Evolutionary conservation across 331 rosid genomes (phyloP).

Genomic region (Malus hybrid): DNA sequence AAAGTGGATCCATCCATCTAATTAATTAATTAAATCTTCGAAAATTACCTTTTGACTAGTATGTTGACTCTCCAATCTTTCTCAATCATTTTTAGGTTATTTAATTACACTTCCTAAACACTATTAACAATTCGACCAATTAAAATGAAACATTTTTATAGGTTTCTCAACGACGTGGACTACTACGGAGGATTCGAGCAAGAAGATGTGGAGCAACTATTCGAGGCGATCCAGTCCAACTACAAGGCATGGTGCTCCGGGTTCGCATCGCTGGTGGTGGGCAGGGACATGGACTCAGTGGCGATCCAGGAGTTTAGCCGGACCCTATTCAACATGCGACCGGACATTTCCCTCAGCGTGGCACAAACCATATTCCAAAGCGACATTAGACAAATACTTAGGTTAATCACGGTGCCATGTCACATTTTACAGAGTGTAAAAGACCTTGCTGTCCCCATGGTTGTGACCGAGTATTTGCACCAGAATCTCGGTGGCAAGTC

Average conservation of each 20-base stretch:
- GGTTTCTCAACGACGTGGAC: constrained; percentile 67
- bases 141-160: not conserved
- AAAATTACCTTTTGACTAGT: not conserved
- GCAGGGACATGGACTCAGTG: constrained; percentile 80
- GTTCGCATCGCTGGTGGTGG: constrained; percentile 72
- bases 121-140: not conserved
- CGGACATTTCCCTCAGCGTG: constrained; percentile 67
- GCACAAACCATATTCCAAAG: constrained; percentile 57
- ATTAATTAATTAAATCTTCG: not conserved
- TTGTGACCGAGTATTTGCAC: constrained; percentile 64
- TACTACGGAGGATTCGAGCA: constrained; percentile 80
- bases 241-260: constrained; percentile 86
- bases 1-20: not conserved
- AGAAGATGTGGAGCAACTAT: constrained; percentile 63
- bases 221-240: constrained; percentile 60
- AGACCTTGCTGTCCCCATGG: constrained; percentile 78
- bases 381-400: constrained; percentile 58
- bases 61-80: not conserved
- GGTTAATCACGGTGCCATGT: constrained; percentile 52
- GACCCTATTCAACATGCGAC: constrained; percentile 83
- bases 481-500: constrained; percentile 46
- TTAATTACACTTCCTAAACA: not conserved
- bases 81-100: not conserved
- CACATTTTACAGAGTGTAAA: constrained; percentile 69
- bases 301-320: constrained; percentile 85